Base-by-base conservation (phyloP, 768 basidiomycete species). In the Tylopilus sp. region DNA sequence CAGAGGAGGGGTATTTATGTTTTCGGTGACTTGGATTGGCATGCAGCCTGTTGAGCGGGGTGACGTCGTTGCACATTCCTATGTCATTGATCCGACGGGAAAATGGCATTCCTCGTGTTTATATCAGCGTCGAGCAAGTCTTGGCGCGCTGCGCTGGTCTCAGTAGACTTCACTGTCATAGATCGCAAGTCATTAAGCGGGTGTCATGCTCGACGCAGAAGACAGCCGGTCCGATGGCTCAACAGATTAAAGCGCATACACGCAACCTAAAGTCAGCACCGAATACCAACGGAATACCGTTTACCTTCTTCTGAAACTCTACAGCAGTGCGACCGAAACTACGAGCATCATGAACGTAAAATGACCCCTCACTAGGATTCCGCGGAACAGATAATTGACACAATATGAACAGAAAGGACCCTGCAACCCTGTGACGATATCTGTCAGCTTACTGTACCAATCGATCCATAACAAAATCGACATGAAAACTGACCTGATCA, bases 1-100 rank as follows among this genome's bases (percentile, higher is more conserved):
- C 12, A 30, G 24, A 9, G 31, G 51, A n/a, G 30, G 51, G 19
- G 63, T 63, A 66, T 65, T 65, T 66, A 65, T 61, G 57, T 48
- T 13, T 50, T 58, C 43, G 30, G 46, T 8, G 45, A 26, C 17
- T 50, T 30, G 40, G 36, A 14, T 38, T 33, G 40, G 36, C 28
- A 16, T 4, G 48, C 21, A 56, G 13, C 41, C 28, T 45, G 29
- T 37, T 19, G 37, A 19, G 12, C 6, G 13, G 28, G 30, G 47
- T 64, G 59, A 63, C 59, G 59, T 55, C 31, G 33, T 52, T n/a
- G n/a, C n/a, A 36, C n/a, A 6, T 42, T 31, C 11, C 21, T 14
- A 25, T 7, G 34, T n/a, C 34, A 36, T 24, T 24, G 41, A 29
- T 58, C 37, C 31, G 31, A 31, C 50, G 40, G n/a, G n/a, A n/a